phyloP scores from a whole-genome alignment of 768 basidiomycete species.

The Tricholoma hemisulphureum region DNA sequence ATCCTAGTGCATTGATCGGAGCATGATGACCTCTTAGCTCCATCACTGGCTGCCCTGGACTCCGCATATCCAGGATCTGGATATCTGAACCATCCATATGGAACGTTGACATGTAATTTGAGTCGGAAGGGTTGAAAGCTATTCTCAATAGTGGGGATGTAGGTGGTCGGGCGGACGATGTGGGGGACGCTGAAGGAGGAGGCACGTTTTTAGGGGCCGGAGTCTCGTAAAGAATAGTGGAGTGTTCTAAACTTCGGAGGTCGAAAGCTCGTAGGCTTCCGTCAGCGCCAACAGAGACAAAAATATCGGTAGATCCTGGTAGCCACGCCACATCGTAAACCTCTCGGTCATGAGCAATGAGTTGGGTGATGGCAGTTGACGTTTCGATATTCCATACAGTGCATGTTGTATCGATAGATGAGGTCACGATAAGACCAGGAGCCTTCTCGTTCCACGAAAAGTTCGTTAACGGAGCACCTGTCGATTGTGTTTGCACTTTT shows the following conservation, averaged over 20 bases:
- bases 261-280: constrained; percentile 96
- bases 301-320: constrained; percentile 92
- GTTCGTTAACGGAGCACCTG: constrained; percentile 89
- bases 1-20: constrained; percentile 83
- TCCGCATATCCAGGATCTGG: constrained; percentile 95
- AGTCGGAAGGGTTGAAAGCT: constrained; percentile 86
- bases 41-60: constrained; percentile 92
- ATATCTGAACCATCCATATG: constrained; percentile 90
- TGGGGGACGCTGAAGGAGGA: constrained; percentile 55
- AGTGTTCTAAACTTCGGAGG: constrained; percentile 93
- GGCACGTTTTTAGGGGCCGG: constrained; percentile 74
- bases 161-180: constrained; percentile 62
- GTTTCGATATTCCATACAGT: constrained; percentile 99
- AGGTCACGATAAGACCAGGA: constrained; percentile 90
- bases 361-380: constrained; percentile 89
- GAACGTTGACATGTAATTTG: constrained; percentile 96
- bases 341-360: constrained; percentile 95
- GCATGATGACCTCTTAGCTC: constrained; percentile 83
- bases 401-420: constrained; percentile 97
- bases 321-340: constrained; percentile 99
- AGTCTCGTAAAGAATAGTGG: constrained; percentile 96
- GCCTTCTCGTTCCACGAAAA: constrained; percentile 98
- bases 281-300: constrained; percentile 97
- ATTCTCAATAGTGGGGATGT: constrained; percentile 84
- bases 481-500: constrained; percentile 82